These are phyloP conservation scores for Platismatia glauca DNA, from an alignment of 495 filamentous ascomycete species.

Conservation along the genomic window DNA sequence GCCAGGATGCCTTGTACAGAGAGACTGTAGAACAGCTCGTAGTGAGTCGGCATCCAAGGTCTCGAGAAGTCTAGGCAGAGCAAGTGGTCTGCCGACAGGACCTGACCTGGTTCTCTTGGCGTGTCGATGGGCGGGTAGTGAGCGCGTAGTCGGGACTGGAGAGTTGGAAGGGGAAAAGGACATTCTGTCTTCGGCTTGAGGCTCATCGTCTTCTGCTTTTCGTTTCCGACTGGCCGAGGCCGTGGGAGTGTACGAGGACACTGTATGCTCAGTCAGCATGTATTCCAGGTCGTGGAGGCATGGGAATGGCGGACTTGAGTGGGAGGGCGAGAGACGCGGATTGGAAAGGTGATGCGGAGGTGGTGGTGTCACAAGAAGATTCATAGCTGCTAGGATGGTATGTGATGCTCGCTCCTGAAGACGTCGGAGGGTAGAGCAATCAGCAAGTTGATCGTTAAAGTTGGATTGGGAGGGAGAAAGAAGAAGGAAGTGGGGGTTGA, in stretches of 20 bases:
- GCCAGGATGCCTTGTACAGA: conserved; percentile 81
- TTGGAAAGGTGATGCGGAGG: conserved; percentile 69
- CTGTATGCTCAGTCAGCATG: conserved; percentile 33
- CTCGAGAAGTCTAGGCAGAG: conserved; percentile 77
- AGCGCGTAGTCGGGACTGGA: conserved; percentile 58
- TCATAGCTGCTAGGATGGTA: conserved; percentile 41
- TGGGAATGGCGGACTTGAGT: conserved; percentile 49
- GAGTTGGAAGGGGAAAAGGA: conserved; percentile 74
- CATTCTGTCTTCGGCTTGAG: conserved; percentile 68
- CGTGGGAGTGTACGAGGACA: conserved; percentile 43
- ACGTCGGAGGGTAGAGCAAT: too few relatives aligned
- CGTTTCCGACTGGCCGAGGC: conserved; percentile 60
- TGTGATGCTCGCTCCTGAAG: background rate
- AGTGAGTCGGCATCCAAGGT: conserved; percentile 78
- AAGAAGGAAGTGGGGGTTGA: background rate
- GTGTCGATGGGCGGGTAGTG: conserved; percentile 55
- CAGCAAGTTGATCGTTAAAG: too few relatives aligned
- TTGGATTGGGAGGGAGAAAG: conserved; percentile 23
- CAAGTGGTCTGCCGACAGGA: conserved; percentile 65
- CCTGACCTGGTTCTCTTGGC: conserved; percentile 60
- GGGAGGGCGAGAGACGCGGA: conserved; percentile 59
- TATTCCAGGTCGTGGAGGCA: conserved; percentile 19
- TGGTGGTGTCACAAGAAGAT: conserved; percentile 54
- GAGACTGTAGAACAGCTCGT: conserved; percentile 69
- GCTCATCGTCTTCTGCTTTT: conserved; percentile 74